Evolutionary conservation across 2,329 filamentous ascomycete genomes (phyloP), one percentile per base, ranked within the genome.

Genomic region (Fusarium luffae): DNA sequence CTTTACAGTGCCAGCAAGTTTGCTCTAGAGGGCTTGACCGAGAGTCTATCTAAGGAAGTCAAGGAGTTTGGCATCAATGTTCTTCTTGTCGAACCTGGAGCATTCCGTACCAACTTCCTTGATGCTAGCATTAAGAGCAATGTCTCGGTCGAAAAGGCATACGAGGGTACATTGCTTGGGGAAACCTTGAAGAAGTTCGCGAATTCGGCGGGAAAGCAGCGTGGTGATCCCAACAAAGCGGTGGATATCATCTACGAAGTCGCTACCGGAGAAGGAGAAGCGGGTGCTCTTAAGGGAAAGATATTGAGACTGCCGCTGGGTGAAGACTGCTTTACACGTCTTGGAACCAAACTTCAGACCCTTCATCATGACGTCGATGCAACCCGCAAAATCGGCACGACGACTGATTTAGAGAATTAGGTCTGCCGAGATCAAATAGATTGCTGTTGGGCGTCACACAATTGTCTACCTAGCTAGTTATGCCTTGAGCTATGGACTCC

Each of bases 81-180:
- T 18, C 79, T 82, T 5, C 76, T 84, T 14, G 77, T 86, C 21
- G 84, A 86, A 70, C 84, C 83, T 1, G 85, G 85, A 3, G 82
- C 80, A 41, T 87, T 85, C 65, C 78, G 84, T 4, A 86, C 85
- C 13, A 81, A 81, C n/a, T 82, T 85, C 56, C 74, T 85, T 23
- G 60, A 61, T 42, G 73, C 74, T 50, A 75, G 69, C 37, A 30
- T 66, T 7, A 67, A 68, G 34, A 76, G 61, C 49, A 64, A 73
- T 10, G 63, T 70, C 8, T 52, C 62, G 2, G 65, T 68, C 13
- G 67, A 69, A 4, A 65, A 71, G 12, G 70, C 71, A 2, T 81
- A 81, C 54, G 65, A 77, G 44, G 77, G 71, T 21, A 76, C 73
- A 4, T 66, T 72, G 1, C 74, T 77, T 3, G 70, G 67, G 11